Conservation (phyloP, 345 rosid species). For the Populus nigra region DNA sequence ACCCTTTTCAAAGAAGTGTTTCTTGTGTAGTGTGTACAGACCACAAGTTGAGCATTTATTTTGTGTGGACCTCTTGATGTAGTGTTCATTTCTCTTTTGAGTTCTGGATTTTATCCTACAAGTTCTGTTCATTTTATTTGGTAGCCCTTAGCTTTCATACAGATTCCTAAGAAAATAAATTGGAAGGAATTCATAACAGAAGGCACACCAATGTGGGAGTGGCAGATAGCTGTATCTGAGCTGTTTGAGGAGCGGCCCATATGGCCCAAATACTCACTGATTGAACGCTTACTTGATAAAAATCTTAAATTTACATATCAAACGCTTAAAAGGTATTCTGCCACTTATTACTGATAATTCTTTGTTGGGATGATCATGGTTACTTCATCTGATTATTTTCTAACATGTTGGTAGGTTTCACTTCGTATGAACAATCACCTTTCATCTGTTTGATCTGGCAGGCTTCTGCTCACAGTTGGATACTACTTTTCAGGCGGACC, state of each 20-base stretch:
- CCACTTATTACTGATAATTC: background rate
- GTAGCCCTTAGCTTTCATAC: conserved; percentile 65
- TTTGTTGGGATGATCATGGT: conserved; percentile 10
- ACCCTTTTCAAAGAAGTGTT: background rate
- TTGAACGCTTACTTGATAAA: conserved; percentile 59
- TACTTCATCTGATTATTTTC: background rate
- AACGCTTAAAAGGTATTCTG: conserved; percentile 67
- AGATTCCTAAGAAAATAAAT: conserved; percentile 74
- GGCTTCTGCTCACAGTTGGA: conserved; percentile 77
- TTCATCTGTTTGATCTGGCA: conserved; percentile 32
- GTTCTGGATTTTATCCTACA: background rate
- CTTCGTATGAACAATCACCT: conserved; percentile 5
- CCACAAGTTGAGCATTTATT: background rate
- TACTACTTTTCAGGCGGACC: conserved; percentile 94
- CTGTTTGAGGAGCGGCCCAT: conserved; percentile 85
- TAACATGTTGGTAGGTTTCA: background rate
- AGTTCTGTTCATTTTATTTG: conserved; percentile 18
- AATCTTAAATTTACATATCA: conserved; percentile 59
- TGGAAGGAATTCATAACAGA: conserved; percentile 58
- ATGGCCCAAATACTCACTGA: conserved; percentile 79
- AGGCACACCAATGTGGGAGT: conserved; percentile 64
- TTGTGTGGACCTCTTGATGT: background rate
- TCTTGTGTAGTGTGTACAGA: background rate
- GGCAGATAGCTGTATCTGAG: conserved; percentile 70
- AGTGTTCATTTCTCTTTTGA: background rate